phyloP scores from a whole-genome alignment of 1,139 yeast species.

The Casaregolazyma lundiana region DNA sequence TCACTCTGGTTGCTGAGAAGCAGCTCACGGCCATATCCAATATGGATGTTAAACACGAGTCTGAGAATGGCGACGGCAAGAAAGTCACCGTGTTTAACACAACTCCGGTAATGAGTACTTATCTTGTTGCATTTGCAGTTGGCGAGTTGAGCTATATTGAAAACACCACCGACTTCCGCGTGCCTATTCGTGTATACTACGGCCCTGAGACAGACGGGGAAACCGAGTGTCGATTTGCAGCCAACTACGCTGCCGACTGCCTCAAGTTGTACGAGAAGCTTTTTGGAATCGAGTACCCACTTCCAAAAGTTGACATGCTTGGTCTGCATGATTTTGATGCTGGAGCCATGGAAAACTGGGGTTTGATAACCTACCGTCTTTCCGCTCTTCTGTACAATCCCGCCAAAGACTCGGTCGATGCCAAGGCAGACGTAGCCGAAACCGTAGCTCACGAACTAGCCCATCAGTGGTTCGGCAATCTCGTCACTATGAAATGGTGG shows the following conservation, averaged over 20 bases:
- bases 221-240: conserved; percentile 50
- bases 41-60: conserved; percentile 51
- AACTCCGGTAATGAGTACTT: conserved; percentile 72
- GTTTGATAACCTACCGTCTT: conserved; percentile 66
- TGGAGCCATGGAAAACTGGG: conserved; percentile 84
- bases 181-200: conserved; percentile 69
- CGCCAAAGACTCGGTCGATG: conserved; percentile 46
- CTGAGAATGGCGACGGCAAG: conserved; percentile 24
- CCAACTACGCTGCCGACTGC: conserved; percentile 60
- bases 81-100: conserved; percentile 41
- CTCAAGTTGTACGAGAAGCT: conserved; percentile 60
- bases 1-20: conserved; percentile 56
- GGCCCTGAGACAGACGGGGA: conserved; percentile 60
- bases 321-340: conserved; percentile 74
- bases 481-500: conserved; percentile 86
- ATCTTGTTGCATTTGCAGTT: conserved; percentile 69
- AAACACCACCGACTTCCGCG: conserved; percentile 44
- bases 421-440: conserved; percentile 65
- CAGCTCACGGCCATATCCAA: conserved; percentile 68
- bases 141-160: conserved; percentile 75
- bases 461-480: conserved; percentile 81
- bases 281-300: conserved; percentile 62
- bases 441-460: conserved; percentile 79
- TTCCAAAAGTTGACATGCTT: conserved; percentile 68
- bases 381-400: conserved; percentile 63